A percentile compares a stretch with the other conserved stretches of the same genome.
These are phyloP conservation scores for Mycena vulgaris DNA, from an alignment of 768 basidiomycete species.

Conservation along the genomic window DNA sequence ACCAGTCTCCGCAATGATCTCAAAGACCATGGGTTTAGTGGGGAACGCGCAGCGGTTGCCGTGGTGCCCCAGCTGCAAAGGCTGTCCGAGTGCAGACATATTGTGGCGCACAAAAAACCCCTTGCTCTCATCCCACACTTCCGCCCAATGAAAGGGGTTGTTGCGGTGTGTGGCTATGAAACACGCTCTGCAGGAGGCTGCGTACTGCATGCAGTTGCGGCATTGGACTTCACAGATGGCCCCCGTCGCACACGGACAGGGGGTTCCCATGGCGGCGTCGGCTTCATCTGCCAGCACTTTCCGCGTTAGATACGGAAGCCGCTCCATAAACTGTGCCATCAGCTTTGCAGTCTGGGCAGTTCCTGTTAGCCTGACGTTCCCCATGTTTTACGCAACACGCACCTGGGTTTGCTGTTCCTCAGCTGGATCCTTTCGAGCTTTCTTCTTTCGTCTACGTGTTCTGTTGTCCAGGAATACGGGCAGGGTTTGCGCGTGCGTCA, in stretches of 20 bases:
- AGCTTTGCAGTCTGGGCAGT: too few species aligned
- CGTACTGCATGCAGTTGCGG: slow-evolving; percentile 7
- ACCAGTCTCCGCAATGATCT: background rate
- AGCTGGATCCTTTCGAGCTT: too few species aligned
- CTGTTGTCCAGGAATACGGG: too few species aligned
- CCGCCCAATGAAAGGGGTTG: slow-evolving; percentile 28
- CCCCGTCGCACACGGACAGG: background rate
- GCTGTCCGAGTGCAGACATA: background rate
- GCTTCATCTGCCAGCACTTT: slow-evolving; percentile 1
- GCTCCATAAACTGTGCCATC: too few species aligned
- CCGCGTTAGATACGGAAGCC: too few species aligned
- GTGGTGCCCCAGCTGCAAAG: background rate
- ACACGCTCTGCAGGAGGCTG: background rate
- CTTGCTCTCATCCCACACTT: slow-evolving; percentile 3
- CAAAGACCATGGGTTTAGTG: background rate
- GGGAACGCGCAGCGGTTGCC: background rate
- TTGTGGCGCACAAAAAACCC: slow-evolving; percentile 10
- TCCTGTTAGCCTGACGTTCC: too few species aligned
- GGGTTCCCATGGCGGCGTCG: background rate
- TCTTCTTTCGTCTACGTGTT: too few species aligned
- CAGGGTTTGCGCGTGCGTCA: too few species aligned
- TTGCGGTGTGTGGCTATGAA: background rate
- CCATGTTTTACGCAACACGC: too few species aligned
- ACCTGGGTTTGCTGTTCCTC: too few species aligned
- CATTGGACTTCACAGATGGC: slow-evolving; percentile 1